Evolutionary conservation across 208 protist species (phyloP).

Genomic region (Crithidia sp.): DNA sequence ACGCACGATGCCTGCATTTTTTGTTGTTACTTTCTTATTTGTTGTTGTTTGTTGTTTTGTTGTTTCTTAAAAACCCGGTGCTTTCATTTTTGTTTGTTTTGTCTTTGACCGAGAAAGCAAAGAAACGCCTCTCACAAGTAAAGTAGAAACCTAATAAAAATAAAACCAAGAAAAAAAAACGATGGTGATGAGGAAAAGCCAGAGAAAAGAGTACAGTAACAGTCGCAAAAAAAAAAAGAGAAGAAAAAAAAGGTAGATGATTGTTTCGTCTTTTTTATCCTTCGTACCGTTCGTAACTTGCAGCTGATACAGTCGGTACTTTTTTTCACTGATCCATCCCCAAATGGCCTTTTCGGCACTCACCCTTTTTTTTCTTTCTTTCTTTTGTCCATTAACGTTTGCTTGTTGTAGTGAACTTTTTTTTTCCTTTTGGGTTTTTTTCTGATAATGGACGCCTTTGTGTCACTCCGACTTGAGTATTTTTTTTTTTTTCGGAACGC

Average conservation of each 20-base stretch:
- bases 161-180: constrained; percentile 15
- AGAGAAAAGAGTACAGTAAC: background rate
- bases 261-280: background rate
- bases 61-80: background rate
- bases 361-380: constrained; percentile 6
- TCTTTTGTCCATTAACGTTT: background rate
- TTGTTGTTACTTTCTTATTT: too few relatives aligned
- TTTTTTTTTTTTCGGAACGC: constrained; percentile 5
- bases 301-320: background rate
- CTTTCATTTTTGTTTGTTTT: background rate
- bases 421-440: constrained; percentile 12
- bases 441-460: constrained; percentile 18
- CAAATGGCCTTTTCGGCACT: background rate
- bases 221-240: too few relatives aligned
- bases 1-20: too few relatives aligned
- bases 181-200: background rate
- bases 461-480: background rate
- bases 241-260: constrained; percentile 8
- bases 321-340: background rate
- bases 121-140: background rate
- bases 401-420: background rate
- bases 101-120: constrained; percentile 5
- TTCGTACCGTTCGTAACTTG: too few relatives aligned
- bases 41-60: background rate
- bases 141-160: constrained; percentile 4